Evolutionary conservation across 176 grass and related monocot species (phyloP).

Genomic region (Carex kokanica): DNA sequence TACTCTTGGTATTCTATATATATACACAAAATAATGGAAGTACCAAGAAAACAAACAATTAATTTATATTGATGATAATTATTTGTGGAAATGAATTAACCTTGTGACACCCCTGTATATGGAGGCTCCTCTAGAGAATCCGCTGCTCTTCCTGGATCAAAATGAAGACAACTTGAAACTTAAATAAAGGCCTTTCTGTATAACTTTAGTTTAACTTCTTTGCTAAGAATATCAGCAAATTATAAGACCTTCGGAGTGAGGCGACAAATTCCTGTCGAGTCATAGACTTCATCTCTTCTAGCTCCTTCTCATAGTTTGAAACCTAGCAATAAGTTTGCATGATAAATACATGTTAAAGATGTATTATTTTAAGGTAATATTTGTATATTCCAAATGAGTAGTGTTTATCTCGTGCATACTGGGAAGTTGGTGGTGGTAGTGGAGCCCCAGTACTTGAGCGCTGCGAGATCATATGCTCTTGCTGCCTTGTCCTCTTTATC

Average conservation of each 20-base stretch:
- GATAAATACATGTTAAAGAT: slow-evolving; percentile 1
- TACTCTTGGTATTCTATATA: not conserved
- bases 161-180: slow-evolving; percentile 18
- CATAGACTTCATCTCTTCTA: slow-evolving; percentile 93
- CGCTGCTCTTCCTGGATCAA: slow-evolving; percentile 73
- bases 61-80: not conserved
- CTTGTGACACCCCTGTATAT: slow-evolving; percentile 95
- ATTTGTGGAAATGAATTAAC: slow-evolving; percentile 34
- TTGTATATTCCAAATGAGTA: not conserved
- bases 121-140: slow-evolving; percentile 95
- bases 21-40: not conserved
- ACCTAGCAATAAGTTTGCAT: slow-evolving; percentile 35
- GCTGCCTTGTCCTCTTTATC: slow-evolving; percentile 94
- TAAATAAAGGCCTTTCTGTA: not conserved
- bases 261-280: slow-evolving; percentile 94
- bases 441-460: slow-evolving; percentile 81
- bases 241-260: slow-evolving; percentile 69
- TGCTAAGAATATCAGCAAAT: not conserved
- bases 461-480: slow-evolving; percentile 82
- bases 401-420: slow-evolving; percentile 32
- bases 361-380: not conserved
- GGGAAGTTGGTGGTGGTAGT: slow-evolving; percentile 85
- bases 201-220: not conserved
- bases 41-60: not conserved
- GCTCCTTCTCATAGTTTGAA: slow-evolving; percentile 68